Evolutionary conservation across 495 filamentous ascomycete species (phyloP).

Genomic region (Thermothielavioides terrestris): DNA sequence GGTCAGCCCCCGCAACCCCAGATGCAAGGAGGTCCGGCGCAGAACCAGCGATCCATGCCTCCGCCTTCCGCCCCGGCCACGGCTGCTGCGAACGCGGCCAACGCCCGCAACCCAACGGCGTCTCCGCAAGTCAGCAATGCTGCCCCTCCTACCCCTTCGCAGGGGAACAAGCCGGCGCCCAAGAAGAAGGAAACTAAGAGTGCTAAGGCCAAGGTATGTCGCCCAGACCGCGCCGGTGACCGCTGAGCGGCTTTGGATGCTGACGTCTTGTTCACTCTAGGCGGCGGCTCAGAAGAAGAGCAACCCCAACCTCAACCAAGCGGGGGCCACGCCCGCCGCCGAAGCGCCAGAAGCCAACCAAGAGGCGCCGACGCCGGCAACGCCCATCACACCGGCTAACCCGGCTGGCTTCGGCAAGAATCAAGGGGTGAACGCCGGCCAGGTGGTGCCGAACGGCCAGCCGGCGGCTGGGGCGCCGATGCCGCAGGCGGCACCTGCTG

Average conservation of each 20-base stretch:
- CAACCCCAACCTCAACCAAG: constrained; percentile 45
- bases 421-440: constrained; percentile 41
- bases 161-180: constrained; percentile 65
- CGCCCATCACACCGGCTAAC: constrained; percentile 80
- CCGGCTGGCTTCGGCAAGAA: constrained; percentile 53
- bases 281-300: constrained; percentile 62
- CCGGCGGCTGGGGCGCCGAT: constrained; percentile 33
- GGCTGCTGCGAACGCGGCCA: constrained; percentile 38
- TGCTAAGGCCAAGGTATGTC: constrained; percentile 65
- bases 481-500: constrained; percentile 36
- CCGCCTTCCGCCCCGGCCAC: constrained; percentile 75
- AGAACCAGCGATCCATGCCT: constrained; percentile 68
- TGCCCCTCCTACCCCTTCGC: constrained; percentile 81
- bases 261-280: constrained; percentile 31
- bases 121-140: constrained; percentile 69
- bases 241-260: not conserved
- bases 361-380: constrained; percentile 70
- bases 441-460: constrained; percentile 39
- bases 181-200: constrained; percentile 79
- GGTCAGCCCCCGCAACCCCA: constrained; percentile 50
- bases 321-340: constrained; percentile 64
- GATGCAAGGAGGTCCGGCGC: constrained; percentile 57
- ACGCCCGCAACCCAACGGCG: constrained; percentile 57
- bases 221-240: constrained; percentile 10
- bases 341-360: constrained; percentile 59